Conservation (phyloP, 176 grass and related monocot species). For the Lolium perenne region DNA sequence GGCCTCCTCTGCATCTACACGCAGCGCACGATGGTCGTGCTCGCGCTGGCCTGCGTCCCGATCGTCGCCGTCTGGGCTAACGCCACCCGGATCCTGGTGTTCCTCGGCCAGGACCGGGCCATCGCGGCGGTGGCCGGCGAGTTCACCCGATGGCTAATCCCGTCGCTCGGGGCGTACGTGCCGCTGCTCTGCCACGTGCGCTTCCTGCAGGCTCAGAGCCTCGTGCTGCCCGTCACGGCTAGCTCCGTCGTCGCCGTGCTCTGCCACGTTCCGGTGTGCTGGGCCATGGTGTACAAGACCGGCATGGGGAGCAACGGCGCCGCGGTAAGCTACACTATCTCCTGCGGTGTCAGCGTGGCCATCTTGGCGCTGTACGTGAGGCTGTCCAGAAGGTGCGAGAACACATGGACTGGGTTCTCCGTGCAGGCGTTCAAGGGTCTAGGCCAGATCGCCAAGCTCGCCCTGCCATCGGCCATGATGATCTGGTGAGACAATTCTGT, state of each 20-base stretch:
- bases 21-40: conserved; percentile 39
- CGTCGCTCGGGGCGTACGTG: neutral
- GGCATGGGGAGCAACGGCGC: neutral
- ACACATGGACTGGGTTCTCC: neutral
- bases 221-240: neutral
- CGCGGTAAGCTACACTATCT: neutral
- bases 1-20: conserved; percentile 40
- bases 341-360: neutral
- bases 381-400: neutral
- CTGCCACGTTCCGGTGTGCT: neutral
- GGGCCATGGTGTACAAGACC: neutral
- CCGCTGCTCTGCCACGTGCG: neutral
- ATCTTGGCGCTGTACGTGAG: neutral
- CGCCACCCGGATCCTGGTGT: conserved; percentile 44
- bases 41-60: conserved; percentile 40
- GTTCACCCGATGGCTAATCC: conserved; percentile 67
- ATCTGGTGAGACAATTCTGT: neutral
- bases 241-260: neutral
- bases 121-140: conserved; percentile 72
- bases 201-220: neutral
- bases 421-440: neutral
- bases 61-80: conserved; percentile 45
- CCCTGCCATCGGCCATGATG: neutral
- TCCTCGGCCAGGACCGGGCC: conserved; percentile 52
- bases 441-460: neutral